A percentile compares a stretch with the other conserved stretches of the same genome.
phyloP scores from a whole-genome alignment of 1,139 yeast genomes.

The Blastobotrys petasosporus region DNA sequence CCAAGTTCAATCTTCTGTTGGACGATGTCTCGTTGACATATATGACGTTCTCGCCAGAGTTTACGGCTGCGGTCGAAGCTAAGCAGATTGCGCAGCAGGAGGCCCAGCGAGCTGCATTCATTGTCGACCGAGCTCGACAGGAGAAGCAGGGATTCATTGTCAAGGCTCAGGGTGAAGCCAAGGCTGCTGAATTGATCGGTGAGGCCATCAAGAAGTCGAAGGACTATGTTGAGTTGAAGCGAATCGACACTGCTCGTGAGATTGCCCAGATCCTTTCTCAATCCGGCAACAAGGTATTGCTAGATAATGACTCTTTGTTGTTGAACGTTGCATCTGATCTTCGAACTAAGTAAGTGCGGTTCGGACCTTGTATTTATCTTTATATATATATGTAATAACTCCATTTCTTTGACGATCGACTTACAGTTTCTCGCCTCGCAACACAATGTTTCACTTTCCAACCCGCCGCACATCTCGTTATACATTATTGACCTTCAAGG shows the following conservation, averaged over 20 bases:
- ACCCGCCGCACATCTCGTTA: too few relatives aligned
- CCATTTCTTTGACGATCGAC: not conserved
- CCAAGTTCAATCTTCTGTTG: slow-evolving; percentile 74
- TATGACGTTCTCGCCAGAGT: slow-evolving; percentile 97
- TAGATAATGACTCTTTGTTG: slow-evolving; percentile 87
- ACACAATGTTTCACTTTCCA: too few relatives aligned
- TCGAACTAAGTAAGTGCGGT: slow-evolving; percentile 3
- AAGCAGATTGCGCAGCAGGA: slow-evolving; percentile 99
- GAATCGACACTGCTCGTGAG: slow-evolving; percentile 95
- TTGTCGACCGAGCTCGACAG: slow-evolving; percentile 94
- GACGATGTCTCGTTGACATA: slow-evolving; percentile 95
- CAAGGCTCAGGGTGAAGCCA: slow-evolving; percentile 97
- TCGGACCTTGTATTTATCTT: not conserved
- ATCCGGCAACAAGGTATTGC: slow-evolving; percentile 85
- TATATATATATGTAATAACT: not conserved
- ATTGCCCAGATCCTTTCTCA: slow-evolving; percentile 79
- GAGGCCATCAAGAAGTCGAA: slow-evolving; percentile 94
- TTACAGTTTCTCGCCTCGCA: too few relatives aligned
- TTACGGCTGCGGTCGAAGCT: slow-evolving; percentile 96
- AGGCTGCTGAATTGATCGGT: slow-evolving; percentile 96
- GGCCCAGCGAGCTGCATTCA: slow-evolving; percentile 95
- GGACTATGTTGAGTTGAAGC: slow-evolving; percentile 93
- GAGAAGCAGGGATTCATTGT: slow-evolving; percentile 96
- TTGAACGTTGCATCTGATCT: slow-evolving; percentile 59
- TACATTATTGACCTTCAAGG: too few relatives aligned